Conservation (phyloP, 495 filamentous ascomycete species). For the Immersiella caudata region DNA sequence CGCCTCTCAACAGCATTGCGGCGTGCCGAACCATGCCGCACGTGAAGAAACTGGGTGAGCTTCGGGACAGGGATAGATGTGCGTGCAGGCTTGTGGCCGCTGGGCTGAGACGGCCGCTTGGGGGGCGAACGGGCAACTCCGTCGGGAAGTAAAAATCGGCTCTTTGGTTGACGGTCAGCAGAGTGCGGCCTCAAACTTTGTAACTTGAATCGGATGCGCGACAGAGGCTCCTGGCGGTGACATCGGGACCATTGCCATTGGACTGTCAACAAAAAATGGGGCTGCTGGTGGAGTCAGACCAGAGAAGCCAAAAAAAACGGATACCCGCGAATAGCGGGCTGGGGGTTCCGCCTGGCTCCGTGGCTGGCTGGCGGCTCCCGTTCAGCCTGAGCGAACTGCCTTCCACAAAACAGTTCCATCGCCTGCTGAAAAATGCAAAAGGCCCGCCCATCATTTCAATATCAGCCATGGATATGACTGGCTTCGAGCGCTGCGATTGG, state of each 20-base stretch:
- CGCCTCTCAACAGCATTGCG: not conserved
- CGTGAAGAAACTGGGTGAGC: not conserved
- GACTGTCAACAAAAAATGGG: not conserved
- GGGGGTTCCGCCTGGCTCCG: not conserved
- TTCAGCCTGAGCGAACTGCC: constrained; percentile 7
- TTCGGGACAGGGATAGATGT: not conserved
- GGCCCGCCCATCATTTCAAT: not conserved
- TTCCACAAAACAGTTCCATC: not conserved
- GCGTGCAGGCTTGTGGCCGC: not conserved
- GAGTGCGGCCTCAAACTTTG: not conserved
- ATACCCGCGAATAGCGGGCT: constrained; percentile 2
- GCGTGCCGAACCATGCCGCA: not conserved
- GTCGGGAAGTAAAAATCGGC: not conserved
- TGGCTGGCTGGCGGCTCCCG: constrained; percentile 1
- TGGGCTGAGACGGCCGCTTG: not conserved
- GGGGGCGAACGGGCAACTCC: not conserved
- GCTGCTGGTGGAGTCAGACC: not conserved
- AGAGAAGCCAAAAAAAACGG: not conserved
- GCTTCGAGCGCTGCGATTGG: not conserved
- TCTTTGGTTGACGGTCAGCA: not conserved
- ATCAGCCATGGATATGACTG: constrained; percentile 1
- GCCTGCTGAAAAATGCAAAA: not conserved
- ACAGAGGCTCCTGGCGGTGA: constrained; percentile 2
- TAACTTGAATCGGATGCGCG: constrained; percentile 4
- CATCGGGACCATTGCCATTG: constrained; percentile 7